A percentile compares a stretch with the other conserved stretches of the same genome.
phyloP scores from a whole-genome alignment of 176 grass and related monocot species.

The Melocanna baccifera region DNA sequence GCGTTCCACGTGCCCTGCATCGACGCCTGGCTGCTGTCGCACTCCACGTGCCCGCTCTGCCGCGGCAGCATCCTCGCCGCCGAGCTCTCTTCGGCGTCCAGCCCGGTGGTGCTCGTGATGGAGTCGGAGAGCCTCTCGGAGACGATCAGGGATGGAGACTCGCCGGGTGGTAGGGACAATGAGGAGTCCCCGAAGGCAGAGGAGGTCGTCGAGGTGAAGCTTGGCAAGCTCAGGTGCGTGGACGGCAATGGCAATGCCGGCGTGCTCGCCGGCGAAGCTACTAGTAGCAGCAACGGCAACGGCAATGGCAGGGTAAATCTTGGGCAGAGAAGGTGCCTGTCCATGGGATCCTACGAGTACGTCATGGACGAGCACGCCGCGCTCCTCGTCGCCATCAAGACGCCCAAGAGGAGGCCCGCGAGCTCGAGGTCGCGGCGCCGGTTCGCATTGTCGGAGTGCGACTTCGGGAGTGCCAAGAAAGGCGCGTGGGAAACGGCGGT shows the following conservation, averaged over 20 bases:
- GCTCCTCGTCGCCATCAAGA: slow-evolving; percentile 62
- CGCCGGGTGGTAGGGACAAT: neutral
- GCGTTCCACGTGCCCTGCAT: slow-evolving; percentile 91
- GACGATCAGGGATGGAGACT: neutral
- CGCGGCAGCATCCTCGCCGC: slow-evolving; percentile 58
- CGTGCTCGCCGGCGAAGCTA: slow-evolving; percentile 19
- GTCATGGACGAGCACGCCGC: slow-evolving; percentile 60
- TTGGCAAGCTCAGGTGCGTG: slow-evolving; percentile 69
- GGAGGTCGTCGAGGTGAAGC: slow-evolving; percentile 68
- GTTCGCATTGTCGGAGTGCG: slow-evolving; percentile 69
- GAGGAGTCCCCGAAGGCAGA: slow-evolving; percentile 18
- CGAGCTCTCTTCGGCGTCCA: slow-evolving; percentile 42
- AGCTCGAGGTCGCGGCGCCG: slow-evolving; percentile 38
- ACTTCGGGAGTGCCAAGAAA: slow-evolving; percentile 54
- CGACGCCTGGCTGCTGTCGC: slow-evolving; percentile 83
- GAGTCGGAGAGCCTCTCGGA: slow-evolving; percentile 25
- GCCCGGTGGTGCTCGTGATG: slow-evolving; percentile 45
- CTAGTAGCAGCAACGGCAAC: neutral
- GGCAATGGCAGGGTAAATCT: slow-evolving; percentile 13
- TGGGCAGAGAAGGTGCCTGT: slow-evolving; percentile 74
- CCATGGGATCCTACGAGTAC: slow-evolving; percentile 96
- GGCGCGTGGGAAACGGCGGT: slow-evolving; percentile 55
- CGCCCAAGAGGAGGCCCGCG: slow-evolving; percentile 53
- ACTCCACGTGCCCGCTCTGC: slow-evolving; percentile 95
- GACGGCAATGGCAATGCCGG: slow-evolving; percentile 37